Percentiles rank a stretch among this genome's conserved stretches.
Evolutionary conservation across 2,329 filamentous ascomycete genomes (phyloP).

Genomic region (Aureobasidium sp.): DNA sequence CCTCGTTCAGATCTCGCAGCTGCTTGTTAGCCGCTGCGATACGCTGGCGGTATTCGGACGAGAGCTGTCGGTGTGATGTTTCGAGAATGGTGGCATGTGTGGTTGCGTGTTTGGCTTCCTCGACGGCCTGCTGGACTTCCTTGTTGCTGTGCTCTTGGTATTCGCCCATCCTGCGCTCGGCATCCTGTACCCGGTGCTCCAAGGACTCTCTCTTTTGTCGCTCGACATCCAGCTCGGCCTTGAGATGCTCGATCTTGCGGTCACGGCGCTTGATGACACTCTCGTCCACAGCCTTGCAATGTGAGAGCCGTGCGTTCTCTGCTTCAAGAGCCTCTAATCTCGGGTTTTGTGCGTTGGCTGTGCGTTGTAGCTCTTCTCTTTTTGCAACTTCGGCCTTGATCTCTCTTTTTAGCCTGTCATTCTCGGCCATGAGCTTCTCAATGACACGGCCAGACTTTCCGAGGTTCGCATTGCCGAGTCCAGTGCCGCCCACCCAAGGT

Average conservation of each 20-base stretch:
- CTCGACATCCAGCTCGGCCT: constrained; percentile 57
- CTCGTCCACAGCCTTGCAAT: constrained; percentile 66
- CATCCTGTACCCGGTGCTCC: constrained; percentile 50
- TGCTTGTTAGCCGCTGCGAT: constrained; percentile 38
- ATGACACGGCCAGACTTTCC: constrained; percentile 74
- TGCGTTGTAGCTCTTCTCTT: constrained; percentile 64
- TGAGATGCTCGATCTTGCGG: constrained; percentile 64
- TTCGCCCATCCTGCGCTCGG: constrained; percentile 60
- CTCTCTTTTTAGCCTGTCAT: constrained; percentile 69
- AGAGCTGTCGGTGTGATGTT: constrained; percentile 63
- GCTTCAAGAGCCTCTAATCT: constrained; percentile 62
- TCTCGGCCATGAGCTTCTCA: constrained; percentile 73
- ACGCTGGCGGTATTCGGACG: constrained; percentile 55
- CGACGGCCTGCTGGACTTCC: constrained; percentile 53
- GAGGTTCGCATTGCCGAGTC: constrained; percentile 17
- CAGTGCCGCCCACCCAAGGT: constrained; percentile 20
- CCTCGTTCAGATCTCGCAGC: constrained; percentile 49
- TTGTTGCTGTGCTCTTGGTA: constrained; percentile 52
- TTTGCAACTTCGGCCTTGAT: constrained; percentile 37
- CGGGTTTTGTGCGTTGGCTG: constrained; percentile 60
- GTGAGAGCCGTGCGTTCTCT: constrained; percentile 62
- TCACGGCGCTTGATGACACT: constrained; percentile 65
- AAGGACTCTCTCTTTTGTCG: constrained; percentile 55
- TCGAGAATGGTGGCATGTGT: constrained; percentile 60
- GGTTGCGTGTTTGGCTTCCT: constrained; percentile 46